Evolutionary conservation across 2,329 filamentous ascomycete species (phyloP), one percentile per base, ranked within the genome.

Genomic region (Dothideomycetes sp.): DNA sequence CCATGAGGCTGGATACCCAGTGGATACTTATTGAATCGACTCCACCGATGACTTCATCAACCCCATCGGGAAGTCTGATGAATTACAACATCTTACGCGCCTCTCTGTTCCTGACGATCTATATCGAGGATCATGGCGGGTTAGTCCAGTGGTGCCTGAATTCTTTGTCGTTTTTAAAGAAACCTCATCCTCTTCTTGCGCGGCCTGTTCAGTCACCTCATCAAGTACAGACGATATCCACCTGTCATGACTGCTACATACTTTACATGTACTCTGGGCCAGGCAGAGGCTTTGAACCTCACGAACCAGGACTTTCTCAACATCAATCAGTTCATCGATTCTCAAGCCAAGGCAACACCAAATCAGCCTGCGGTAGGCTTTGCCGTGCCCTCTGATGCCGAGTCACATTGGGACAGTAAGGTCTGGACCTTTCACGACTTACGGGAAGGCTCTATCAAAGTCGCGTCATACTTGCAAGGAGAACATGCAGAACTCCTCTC

Each of bases 211-310:
- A n/a, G n/a, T n/a, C n/a, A n/a, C n/a, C n/a, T n/a, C n/a, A n/a
- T n/a, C n/a, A n/a, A n/a, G n/a, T n/a, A n/a, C 25, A 24, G 22
- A 7, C 22, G 18, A 38, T 28, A 31, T 19, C 16, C 27, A 31
- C 13, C 35, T 20, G 27, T 15, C 19, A 50, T 49, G 44, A 36
- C 45, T 33, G 38, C 53, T 9, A 76, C 71, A 44, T 78, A 79
- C 54, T 80, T 80, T 51, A 69, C 69, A 3, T 80, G 76, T 53
- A 78, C 74, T 0, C 63, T 80, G 2, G 76, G 73, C 1, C 66
- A 79, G 52, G 73, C 74, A 9, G 58, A 62, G 1, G 45, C 47
- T 2, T 47, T 69, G 13, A 64, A 59, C 13, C 29, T 44, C 4
- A 42, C 41, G 3, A 46, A 52, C 8, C 61, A 60, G 20, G 54